Evolutionary conservation across 2,329 filamentous ascomycete genomes (phyloP).

Genomic region (Grosmannia penicillata): DNA sequence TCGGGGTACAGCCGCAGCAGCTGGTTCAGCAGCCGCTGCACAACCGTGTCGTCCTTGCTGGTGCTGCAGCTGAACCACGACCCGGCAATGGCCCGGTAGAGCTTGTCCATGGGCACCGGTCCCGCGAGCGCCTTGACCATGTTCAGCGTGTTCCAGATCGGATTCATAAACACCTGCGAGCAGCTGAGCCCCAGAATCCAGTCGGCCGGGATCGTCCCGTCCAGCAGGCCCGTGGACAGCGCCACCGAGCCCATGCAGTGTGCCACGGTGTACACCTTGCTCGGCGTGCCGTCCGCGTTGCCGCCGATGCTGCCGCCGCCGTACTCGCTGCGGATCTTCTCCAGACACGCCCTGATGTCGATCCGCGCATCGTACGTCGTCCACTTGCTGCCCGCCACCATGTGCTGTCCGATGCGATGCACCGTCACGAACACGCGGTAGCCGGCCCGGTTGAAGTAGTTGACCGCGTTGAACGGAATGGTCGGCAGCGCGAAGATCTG

Average conservation of each 20-base stretch:
- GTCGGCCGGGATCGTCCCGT: slow-evolving; percentile 39
- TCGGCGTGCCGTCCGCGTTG: background rate
- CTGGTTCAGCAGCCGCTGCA: slow-evolving; percentile 40
- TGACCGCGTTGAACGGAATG: slow-evolving; percentile 46
- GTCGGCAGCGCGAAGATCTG: slow-evolving; percentile 48
- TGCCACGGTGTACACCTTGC: slow-evolving; percentile 38
- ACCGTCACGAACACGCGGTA: slow-evolving; percentile 45
- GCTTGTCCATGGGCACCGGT: slow-evolving; percentile 31
- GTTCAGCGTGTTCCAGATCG: slow-evolving; percentile 41
- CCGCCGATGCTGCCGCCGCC: slow-evolving; percentile 11
- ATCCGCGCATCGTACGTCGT: slow-evolving; percentile 46
- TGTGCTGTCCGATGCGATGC: slow-evolving; percentile 40
- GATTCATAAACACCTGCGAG: slow-evolving; percentile 50
- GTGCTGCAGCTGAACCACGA: slow-evolving; percentile 41
- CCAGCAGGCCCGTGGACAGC: slow-evolving; percentile 41
- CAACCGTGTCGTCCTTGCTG: slow-evolving; percentile 26
- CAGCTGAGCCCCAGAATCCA: slow-evolving; percentile 45
- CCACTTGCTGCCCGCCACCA: slow-evolving; percentile 33
- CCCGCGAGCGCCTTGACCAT: slow-evolving; percentile 36
- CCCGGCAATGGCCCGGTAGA: slow-evolving; percentile 33
- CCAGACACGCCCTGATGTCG: slow-evolving; percentile 40
- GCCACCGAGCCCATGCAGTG: slow-evolving; percentile 53
- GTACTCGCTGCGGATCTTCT: slow-evolving; percentile 31
- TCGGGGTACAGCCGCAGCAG: slow-evolving; percentile 42
- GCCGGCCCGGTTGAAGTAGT: slow-evolving; percentile 45